phyloP scores from a whole-genome alignment of 495 filamentous ascomycete genomes.

The Aspergillus nidulans region DNA sequence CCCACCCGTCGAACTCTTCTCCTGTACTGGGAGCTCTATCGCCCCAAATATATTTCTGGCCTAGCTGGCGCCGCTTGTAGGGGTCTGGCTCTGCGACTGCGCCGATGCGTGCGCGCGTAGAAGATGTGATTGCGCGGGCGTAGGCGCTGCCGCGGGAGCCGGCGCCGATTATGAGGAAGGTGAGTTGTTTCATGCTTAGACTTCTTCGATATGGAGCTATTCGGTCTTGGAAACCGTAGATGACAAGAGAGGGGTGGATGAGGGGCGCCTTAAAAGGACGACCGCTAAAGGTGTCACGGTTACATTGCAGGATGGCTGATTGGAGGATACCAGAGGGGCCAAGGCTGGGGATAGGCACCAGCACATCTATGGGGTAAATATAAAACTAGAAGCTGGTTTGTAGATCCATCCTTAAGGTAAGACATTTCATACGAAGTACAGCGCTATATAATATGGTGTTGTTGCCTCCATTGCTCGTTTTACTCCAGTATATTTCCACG shows the following conservation, averaged over 20 bases:
- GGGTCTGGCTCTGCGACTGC: slow-evolving; percentile 79
- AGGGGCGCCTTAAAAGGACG: background rate
- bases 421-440: too few species aligned
- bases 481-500: too few species aligned
- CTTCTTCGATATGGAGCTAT: background rate
- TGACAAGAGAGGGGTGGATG: background rate
- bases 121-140: slow-evolving; percentile 57
- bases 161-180: slow-evolving; percentile 79
- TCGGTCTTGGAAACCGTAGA: background rate
- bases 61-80: slow-evolving; percentile 69
- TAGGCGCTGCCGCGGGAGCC: slow-evolving; percentile 80
- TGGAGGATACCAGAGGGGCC: background rate
- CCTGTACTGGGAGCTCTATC: slow-evolving; percentile 39
- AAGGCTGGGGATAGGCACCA: background rate
- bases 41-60: slow-evolving; percentile 65
- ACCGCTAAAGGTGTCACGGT: slow-evolving; percentile 17
- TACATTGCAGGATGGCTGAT: slow-evolving; percentile 21
- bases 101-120: slow-evolving; percentile 59
- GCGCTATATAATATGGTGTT: too few species aligned
- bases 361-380: background rate
- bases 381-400: background rate
- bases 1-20: slow-evolving; percentile 70
- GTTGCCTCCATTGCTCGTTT: too few species aligned
- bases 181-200: slow-evolving; percentile 22
- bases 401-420: too few species aligned